Base-by-base conservation (phyloP, 495 filamentous ascomycete genomes). In the Xylaria castorea region DNA sequence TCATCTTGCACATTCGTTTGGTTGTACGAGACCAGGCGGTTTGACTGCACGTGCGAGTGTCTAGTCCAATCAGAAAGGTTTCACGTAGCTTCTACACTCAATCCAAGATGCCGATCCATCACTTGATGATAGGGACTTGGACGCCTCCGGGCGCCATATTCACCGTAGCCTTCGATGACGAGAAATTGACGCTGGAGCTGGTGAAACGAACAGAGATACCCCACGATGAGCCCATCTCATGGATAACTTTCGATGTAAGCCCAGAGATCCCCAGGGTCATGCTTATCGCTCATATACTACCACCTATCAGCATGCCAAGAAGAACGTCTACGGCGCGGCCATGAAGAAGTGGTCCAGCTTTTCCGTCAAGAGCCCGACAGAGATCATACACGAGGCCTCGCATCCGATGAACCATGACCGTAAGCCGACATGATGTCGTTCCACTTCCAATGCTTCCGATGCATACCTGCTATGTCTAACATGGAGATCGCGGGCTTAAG, bases 271-370 rank as follows among this genome's bases (percentile, higher is more conserved):
- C 36, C 20, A 9, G 7, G 22, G 32, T 36, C 16, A n/a, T 42
- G 12, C 44, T 67, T 36, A 22, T 67, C 63, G 68, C 80, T 82
- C 38, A 82, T 77, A 63, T 70, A n/a, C 7, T 34, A 55, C 34
- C 46, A 12, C 36, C 65, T 66, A 12, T 6, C 77, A 92, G 86
- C 92, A 96, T 79, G 84, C 87, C 69, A 92, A 91, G 80, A 94
- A 93, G 81, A 90, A 92, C 80, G 91, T 96, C 74, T 96, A 95
- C 81, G 93, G 93, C 75, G 90, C 92, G 6, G 91, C 92, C 71
- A 94, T 94, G 92, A 96, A 96, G 84, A 93, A 92, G 81, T 96
- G 92, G 92, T 91, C 91, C 68, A 93, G 91, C 80, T 93, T 92
- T 77, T 83, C 88, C 51, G 92, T 96, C 71, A 87, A 90, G 76